phyloP scores from a whole-genome alignment of 2,329 filamentous ascomycete genomes.

The Macroventuria anomochaeta region DNA sequence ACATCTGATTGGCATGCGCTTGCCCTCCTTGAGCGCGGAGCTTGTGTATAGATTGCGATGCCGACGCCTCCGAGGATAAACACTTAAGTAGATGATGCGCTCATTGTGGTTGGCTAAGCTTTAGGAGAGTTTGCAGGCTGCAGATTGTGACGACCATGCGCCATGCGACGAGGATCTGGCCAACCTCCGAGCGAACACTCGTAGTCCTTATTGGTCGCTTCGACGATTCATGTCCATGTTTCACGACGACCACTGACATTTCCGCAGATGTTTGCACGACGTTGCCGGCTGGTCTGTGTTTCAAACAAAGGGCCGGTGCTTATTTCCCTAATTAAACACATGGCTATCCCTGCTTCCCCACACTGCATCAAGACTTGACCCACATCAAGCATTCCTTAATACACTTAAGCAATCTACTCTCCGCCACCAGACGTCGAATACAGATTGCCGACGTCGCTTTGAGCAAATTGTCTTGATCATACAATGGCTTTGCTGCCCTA shows the following conservation, averaged over 20 bases:
- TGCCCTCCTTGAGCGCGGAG: conserved; percentile 11
- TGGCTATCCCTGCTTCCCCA: conserved; percentile 14
- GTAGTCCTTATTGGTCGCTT: not conserved
- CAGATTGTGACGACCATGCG: conserved; percentile 1
- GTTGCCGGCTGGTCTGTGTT: conserved; percentile 9
- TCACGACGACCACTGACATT: not conserved
- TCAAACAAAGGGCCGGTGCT: conserved; percentile 2
- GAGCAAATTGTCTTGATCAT: conserved; percentile 3
- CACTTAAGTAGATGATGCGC: not conserved
- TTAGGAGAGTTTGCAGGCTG: not conserved
- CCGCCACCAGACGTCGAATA: not conserved
- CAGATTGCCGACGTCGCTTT: conserved; percentile 1
- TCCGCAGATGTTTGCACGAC: not conserved
- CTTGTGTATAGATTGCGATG: not conserved
- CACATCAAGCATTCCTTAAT: conserved; percentile 13
- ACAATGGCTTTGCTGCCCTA: not conserved
- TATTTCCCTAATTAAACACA: conserved; percentile 1
- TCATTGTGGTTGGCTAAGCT: not conserved
- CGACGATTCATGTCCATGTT: not conserved
- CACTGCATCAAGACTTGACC: conserved; percentile 5
- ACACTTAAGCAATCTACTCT: conserved; percentile 14
- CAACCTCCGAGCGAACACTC: not conserved
- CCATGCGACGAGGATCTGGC: not conserved
- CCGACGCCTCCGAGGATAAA: not conserved
- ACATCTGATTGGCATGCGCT: conserved; percentile 1